phyloP scores from a whole-genome alignment of 176 grass and related monocot genomes.

The Typha latifolia region DNA sequence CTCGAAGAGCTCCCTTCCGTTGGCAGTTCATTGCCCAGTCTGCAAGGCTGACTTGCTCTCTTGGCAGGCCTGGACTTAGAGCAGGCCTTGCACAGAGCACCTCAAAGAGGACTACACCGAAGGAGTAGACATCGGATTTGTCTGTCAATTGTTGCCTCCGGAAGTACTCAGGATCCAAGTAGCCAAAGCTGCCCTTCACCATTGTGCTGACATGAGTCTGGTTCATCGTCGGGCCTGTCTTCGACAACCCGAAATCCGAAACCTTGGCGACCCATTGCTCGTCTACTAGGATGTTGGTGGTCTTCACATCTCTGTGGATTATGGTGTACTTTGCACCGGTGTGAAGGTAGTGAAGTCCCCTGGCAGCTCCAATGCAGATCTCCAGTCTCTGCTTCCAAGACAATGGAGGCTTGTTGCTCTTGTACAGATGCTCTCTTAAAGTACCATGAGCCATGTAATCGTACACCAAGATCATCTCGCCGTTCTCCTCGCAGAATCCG shows the following conservation, averaged over 20 bases:
- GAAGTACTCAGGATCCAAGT: conserved; percentile 88
- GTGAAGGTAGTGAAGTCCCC: conserved; percentile 80
- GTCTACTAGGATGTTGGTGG: conserved; percentile 84
- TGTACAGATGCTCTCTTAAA: conserved; percentile 77
- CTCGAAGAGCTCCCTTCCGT: conserved; percentile 15
- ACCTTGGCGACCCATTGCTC: conserved; percentile 79
- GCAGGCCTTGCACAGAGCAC: conserved; percentile 57
- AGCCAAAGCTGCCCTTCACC: conserved; percentile 90
- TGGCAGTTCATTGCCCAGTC: conserved; percentile 43
- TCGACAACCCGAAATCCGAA: conserved; percentile 85
- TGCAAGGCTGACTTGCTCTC: conserved; percentile 42
- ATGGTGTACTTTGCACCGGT: conserved; percentile 90
- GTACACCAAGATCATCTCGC: conserved; percentile 78
- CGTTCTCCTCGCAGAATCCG: conserved; percentile 72
- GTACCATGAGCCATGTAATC: conserved; percentile 88
- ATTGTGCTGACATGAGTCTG: conserved; percentile 82
- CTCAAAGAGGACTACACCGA: conserved; percentile 83
- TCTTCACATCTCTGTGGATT: conserved; percentile 92
- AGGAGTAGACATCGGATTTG: conserved; percentile 86
- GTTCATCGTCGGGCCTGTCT: conserved; percentile 60
- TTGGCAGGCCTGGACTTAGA: conserved; percentile 25
- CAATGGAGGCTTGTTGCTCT: conserved; percentile 48
- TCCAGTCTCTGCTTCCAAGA: conserved; percentile 61
- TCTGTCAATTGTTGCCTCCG: conserved; percentile 80
- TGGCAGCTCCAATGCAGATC: conserved; percentile 80